Conservation (phyloP, 352 stramenopile species). For the Pythium phragmiticola region DNA sequence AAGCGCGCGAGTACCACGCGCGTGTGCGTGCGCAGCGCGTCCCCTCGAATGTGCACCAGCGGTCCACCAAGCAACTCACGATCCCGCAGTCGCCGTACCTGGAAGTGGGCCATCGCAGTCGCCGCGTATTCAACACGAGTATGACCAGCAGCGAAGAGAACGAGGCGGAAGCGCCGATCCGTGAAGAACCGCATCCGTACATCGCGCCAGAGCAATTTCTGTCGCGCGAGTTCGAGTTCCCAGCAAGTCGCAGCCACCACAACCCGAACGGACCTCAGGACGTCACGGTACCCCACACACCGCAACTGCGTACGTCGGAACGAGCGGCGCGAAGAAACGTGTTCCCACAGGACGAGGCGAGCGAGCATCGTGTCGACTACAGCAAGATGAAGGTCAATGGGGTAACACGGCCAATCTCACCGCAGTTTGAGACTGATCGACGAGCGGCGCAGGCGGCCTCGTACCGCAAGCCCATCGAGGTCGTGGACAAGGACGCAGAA, state of each 20-base stretch:
- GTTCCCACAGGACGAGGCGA: constrained; percentile 16
- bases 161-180: not conserved
- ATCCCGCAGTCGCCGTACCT: constrained; percentile 71
- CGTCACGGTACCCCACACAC: constrained; percentile 32
- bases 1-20: constrained; percentile 79
- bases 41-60: constrained; percentile 66
- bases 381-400: constrained; percentile 32
- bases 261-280: not conserved
- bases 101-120: constrained; percentile 52
- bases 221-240: constrained; percentile 33
- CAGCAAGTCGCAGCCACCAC: constrained; percentile 8
- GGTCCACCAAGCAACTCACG: constrained; percentile 79
- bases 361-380: constrained; percentile 19
- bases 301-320: constrained; percentile 29
- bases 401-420: constrained; percentile 47
- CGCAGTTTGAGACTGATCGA: constrained; percentile 63
- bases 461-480: constrained; percentile 53
- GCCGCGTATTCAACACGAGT: constrained; percentile 30
- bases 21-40: constrained; percentile 65
- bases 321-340: constrained; percentile 23
- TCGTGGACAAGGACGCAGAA: constrained; percentile 68
- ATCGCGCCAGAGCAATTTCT: constrained; percentile 33
- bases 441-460: constrained; percentile 44
- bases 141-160: constrained; percentile 19
- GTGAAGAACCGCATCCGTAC: constrained; percentile 20